Conservation (phyloP, 202 grass and related monocot species). For the Eragrostis tef region DNA sequence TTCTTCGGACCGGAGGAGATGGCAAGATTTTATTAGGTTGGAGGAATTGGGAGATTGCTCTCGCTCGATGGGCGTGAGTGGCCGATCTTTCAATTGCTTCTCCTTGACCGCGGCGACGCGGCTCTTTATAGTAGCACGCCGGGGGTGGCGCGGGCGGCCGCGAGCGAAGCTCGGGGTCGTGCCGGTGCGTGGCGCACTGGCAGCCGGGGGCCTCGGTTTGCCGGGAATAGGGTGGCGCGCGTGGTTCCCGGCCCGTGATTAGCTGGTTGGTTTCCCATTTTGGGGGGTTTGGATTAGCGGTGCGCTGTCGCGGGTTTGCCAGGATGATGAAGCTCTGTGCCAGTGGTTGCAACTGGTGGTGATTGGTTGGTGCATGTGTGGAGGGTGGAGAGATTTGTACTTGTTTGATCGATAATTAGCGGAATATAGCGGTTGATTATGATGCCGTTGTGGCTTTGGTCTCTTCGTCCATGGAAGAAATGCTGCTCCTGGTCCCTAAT, state of each 20-base stretch:
- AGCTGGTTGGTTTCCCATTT: neutral
- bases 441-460: neutral
- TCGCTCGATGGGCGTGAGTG: constrained; percentile 30
- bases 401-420: neutral
- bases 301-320: neutral
- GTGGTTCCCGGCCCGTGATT: neutral
- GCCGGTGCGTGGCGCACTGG: neutral
- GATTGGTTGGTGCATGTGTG: neutral
- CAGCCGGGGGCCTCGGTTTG: neutral
- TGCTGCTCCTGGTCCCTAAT: neutral
- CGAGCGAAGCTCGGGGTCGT: constrained; percentile 43
- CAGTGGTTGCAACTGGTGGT: neutral
- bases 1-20: neutral
- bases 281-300: neutral
- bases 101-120: neutral
- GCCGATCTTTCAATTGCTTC: constrained; percentile 45
- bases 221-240: constrained; percentile 34
- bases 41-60: constrained; percentile 38
- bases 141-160: constrained; percentile 23
- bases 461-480: neutral
- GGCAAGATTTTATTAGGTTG: constrained; percentile 37
- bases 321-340: neutral
- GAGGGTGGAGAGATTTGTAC: neutral
- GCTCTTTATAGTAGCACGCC: constrained; percentile 26
- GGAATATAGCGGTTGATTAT: neutral